phyloP scores from a whole-genome alignment of 2,329 filamentous ascomycete genomes.

The Lizonia empirigonia region DNA sequence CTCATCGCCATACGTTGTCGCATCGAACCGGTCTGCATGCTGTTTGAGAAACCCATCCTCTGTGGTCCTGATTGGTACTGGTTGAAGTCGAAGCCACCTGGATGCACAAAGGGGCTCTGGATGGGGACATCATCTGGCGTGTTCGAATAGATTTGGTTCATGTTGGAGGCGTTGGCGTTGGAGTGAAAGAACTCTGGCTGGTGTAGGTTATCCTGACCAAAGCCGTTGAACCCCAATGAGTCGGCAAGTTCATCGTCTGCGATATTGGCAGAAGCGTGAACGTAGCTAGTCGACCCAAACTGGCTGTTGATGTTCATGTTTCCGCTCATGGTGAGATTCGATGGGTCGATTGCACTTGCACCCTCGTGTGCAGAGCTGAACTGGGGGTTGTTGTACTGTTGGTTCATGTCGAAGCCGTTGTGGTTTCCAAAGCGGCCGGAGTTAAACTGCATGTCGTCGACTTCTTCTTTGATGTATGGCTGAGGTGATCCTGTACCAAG shows the following conservation, averaged over 20 bases:
- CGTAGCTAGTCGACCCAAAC: constrained; percentile 71
- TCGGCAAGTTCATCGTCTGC: constrained; percentile 89
- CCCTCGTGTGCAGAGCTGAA: constrained; percentile 53
- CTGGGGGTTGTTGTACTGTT: constrained; percentile 55
- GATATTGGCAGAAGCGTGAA: constrained; percentile 77
- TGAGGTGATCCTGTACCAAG: constrained; percentile 60
- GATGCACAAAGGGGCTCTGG: constrained; percentile 82
- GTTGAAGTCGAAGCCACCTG: constrained; percentile 70
- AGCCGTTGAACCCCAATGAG: constrained; percentile 62
- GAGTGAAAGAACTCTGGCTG: constrained; percentile 61
- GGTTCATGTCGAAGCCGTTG: constrained; percentile 58
- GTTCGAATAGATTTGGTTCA: constrained; percentile 79
- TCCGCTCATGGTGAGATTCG: constrained; percentile 75
- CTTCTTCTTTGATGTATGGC: constrained; percentile 72
- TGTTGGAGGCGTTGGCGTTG: constrained; percentile 61
- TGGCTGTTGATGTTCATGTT: constrained; percentile 62
- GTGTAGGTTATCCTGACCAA: constrained; percentile 60
- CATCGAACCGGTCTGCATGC: constrained; percentile 43
- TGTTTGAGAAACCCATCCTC: constrained; percentile 49
- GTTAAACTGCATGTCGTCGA: constrained; percentile 66
- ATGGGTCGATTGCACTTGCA: constrained; percentile 71
- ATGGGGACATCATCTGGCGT: constrained; percentile 92
- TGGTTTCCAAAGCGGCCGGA: constrained; percentile 55
- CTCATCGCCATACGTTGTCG: constrained; percentile 58
- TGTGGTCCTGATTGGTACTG: constrained; percentile 74